Evolutionary conservation across 129 eudicot species (phyloP), one percentile per base, ranked within the genome.

Genomic region (Chrysanthemum makinoi): DNA sequence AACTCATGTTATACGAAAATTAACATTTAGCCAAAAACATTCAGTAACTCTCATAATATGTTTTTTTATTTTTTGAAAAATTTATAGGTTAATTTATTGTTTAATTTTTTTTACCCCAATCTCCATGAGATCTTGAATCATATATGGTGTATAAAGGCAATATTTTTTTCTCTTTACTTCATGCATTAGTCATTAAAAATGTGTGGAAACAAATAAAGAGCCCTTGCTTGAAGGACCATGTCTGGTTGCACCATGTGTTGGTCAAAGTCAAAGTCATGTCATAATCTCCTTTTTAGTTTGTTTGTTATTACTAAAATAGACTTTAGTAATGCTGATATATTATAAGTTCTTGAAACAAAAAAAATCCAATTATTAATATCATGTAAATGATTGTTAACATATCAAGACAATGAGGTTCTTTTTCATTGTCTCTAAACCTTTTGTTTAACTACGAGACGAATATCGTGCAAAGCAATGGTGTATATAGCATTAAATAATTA

Each of bases 91-190:
- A 56, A 28, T 52, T 33, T 69, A 2, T 14, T 67, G 5, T 69
- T 69, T 48, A 16, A 0, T 30, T 5, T 54, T 51, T 60, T 57
- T 24, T 68, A 17, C 51, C 63, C 50, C 74, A 33, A 69, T 69
- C 74, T 53, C 74, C 52, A 69, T 69, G 62, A 69, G 74, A 69
- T 69, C 74, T 69, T 35, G 54, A 69, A 69, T 69, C 35, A 69
- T 20, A 43, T 19, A 10, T 15, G 68, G 68, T 65, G 30, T 28
- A 65, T 43, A 43, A 35, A 39, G 24, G 53, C 15, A 65, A 9
- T 65, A 6, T 65, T 43, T 51, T 52, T 5, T 62, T 33, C 2
- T 62, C 39, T 13, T 28, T 12, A 51, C 56, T 51, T 51, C 6
- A 15, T 51, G 56, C 56, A 51, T 51, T 39, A 51, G 56, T 51